Conservation (phyloP, 2,329 filamentous ascomycete genomes). For the Fusarium sp. region DNA sequence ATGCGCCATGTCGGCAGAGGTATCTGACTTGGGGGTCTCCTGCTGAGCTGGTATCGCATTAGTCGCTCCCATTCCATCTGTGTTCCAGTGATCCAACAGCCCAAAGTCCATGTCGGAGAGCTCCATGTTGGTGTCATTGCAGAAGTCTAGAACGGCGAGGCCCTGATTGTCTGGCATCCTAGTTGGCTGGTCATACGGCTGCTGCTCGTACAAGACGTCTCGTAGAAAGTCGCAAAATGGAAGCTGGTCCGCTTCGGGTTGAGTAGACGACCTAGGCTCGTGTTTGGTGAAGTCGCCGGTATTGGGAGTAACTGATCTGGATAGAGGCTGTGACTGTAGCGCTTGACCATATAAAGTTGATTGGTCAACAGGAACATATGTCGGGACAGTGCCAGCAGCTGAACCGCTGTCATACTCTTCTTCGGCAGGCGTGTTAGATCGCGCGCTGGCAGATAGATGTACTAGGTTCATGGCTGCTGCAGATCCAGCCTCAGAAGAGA, state of each 20-base stretch:
- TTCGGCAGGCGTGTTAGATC: conserved; percentile 41
- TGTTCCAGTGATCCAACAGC: conserved; percentile 61
- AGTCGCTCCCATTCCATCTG: conserved; percentile 54
- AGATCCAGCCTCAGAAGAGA: conserved; percentile 52
- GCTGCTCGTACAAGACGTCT: conserved; percentile 62
- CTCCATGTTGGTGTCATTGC: conserved; percentile 61
- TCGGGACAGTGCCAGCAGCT: conserved; percentile 6
- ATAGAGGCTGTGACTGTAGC: conserved; percentile 28
- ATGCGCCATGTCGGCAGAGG: conserved; percentile 55
- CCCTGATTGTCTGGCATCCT: conserved; percentile 55
- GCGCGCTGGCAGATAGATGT: conserved; percentile 55
- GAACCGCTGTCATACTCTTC: conserved; percentile 34
- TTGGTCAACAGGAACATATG: conserved; percentile 22
- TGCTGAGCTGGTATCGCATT: conserved; percentile 37
- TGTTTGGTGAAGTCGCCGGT: conserved; percentile 34
- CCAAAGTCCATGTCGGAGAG: conserved; percentile 65
- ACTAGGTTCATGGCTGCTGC: conserved; percentile 57
- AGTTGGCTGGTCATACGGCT: conserved; percentile 47
- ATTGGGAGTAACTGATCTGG: conserved; percentile 38
- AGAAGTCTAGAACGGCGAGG: conserved; percentile 61
- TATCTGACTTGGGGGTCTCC: conserved; percentile 48
- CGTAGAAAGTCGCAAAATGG: conserved; percentile 64
- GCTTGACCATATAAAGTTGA: conserved; percentile 30
- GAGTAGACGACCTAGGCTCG: conserved; percentile 20
- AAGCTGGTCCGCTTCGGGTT: conserved; percentile 49